Conservation (phyloP, 1,139 yeast genomes). For the Groenewaldozyma sp. region DNA sequence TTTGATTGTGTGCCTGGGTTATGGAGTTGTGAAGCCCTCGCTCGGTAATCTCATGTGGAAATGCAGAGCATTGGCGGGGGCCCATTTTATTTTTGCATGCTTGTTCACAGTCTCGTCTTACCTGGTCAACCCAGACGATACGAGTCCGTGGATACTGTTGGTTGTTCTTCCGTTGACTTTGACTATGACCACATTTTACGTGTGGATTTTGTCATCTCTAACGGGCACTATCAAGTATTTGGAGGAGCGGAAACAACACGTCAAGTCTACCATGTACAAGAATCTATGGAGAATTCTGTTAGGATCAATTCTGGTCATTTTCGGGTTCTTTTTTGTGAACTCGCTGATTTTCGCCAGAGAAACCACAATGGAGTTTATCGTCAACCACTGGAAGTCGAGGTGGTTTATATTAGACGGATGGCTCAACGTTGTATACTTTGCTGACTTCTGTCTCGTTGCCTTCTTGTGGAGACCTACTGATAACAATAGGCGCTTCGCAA, state of each 20-base stretch:
- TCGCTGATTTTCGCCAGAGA: constrained; percentile 65
- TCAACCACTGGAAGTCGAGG: constrained; percentile 85
- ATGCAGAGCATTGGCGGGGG: constrained; percentile 67
- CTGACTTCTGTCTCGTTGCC: constrained; percentile 75
- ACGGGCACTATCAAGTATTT: constrained; percentile 64
- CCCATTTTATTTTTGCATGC: constrained; percentile 61
- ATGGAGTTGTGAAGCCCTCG: constrained; percentile 83
- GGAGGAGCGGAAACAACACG: constrained; percentile 80
- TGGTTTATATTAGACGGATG: constrained; percentile 88
- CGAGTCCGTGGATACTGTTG: constrained; percentile 37
- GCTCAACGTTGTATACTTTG: constrained; percentile 83
- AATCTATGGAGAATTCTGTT: constrained; percentile 67
- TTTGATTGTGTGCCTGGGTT: constrained; percentile 80
- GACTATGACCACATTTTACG: constrained; percentile 64
- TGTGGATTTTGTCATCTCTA: constrained; percentile 63
- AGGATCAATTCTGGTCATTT: constrained; percentile 48
- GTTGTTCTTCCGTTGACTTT: constrained; percentile 63
- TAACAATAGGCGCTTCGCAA: constrained; percentile 89
- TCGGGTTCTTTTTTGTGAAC: constrained; percentile 61
- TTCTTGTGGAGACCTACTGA: constrained; percentile 97
- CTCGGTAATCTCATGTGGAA: constrained; percentile 70
- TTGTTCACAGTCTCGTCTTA: constrained; percentile 65
- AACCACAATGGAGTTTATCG: constrained; percentile 67
- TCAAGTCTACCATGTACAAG: constrained; percentile 81
- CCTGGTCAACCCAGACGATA: constrained; percentile 40